phyloP scores from a whole-genome alignment of 1,284 basidiomycete genomes.

The Ceratobasidium sp. region DNA sequence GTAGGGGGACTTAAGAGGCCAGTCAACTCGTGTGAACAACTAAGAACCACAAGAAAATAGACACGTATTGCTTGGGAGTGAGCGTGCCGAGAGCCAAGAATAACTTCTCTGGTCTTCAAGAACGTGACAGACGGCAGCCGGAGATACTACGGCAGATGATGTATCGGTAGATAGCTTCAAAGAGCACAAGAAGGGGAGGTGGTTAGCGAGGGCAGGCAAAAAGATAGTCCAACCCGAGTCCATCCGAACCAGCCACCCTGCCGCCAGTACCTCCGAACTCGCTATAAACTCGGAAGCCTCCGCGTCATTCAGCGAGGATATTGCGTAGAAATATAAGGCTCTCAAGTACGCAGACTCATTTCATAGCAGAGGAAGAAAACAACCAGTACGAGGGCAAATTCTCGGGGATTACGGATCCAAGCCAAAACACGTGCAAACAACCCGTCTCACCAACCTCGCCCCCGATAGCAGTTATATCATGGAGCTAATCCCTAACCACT shows the following conservation, averaged over 20 bases:
- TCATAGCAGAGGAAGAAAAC: background rate
- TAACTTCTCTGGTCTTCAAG: background rate
- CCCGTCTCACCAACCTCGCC: background rate
- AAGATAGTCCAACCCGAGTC: background rate
- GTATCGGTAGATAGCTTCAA: background rate
- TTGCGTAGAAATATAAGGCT: conserved; percentile 4
- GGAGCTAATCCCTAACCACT: background rate
- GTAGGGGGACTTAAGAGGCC: too few relatives aligned
- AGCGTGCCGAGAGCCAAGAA: background rate
- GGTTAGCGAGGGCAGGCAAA: background rate
- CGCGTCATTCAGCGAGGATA: conserved; percentile 7
- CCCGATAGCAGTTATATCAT: conserved; percentile 11
- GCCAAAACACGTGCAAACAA: conserved; percentile 9
- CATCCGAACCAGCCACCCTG: background rate
- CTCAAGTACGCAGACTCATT: background rate
- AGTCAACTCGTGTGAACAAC: too few relatives aligned
- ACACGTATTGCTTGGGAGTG: background rate
- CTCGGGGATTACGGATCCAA: conserved; percentile 19
- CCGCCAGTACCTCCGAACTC: background rate
- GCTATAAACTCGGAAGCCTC: conserved; percentile 9
- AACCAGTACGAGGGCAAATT: background rate
- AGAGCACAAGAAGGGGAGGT: background rate
- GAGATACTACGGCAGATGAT: background rate
- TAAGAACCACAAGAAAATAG: too few relatives aligned
- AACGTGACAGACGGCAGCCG: background rate